Percentiles rank a stretch among this genome's conserved stretches.
Evolutionary conservation across 768 basidiomycete genomes (phyloP).

Genomic region (Mycena leptocephala): DNA sequence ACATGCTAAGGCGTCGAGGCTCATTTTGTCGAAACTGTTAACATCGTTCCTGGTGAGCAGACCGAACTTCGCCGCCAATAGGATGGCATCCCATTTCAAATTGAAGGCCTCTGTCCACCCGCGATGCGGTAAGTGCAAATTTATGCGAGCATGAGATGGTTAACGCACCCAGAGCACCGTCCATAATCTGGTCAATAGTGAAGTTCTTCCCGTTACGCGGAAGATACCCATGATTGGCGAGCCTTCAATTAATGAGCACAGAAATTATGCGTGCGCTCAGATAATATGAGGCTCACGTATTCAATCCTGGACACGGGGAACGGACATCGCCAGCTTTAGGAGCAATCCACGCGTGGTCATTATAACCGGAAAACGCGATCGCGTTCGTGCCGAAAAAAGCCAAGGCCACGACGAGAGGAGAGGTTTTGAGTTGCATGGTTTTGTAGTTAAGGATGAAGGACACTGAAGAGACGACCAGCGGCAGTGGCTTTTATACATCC

Average conservation of each 20-base stretch:
- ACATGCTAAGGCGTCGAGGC: slow-evolving; percentile 29
- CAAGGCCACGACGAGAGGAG: no score
- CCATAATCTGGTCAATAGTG: not conserved
- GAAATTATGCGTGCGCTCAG: not conserved
- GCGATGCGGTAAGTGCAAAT: not conserved
- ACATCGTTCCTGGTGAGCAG: not conserved
- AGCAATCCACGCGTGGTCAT: no score
- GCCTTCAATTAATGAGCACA: not conserved
- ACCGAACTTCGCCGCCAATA: not conserved
- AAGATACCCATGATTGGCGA: not conserved
- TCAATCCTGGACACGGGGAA: not conserved
- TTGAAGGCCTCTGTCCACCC: not conserved
- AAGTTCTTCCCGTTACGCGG: not conserved
- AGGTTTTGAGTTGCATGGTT: no score
- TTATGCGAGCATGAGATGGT: not conserved
- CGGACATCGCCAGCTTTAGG: no score
- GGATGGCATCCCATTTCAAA: slow-evolving; percentile 1
- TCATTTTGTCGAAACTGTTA: not conserved
- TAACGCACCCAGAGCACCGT: not conserved
- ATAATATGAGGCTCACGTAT: not conserved
- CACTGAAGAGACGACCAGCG: no score
- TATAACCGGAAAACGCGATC: no score
- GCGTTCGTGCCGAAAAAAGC: no score
- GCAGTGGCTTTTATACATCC: no score
- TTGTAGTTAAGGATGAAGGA: no score